Conservation (phyloP, 345 rosid genomes). For the Boechera retrofracta region DNA sequence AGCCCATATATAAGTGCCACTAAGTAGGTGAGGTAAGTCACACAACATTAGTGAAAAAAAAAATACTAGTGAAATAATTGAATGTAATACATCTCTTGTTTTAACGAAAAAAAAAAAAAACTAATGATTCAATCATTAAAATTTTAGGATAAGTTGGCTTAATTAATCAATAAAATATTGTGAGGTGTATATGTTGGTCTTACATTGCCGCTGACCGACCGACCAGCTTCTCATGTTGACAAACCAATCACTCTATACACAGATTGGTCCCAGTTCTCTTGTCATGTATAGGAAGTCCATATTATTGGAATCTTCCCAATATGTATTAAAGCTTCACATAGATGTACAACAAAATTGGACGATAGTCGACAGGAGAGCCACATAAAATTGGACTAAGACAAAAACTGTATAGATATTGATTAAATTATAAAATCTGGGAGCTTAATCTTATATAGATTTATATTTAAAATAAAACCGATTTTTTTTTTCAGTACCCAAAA, state of each 20-base stretch:
- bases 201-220: slow-evolving; percentile 37
- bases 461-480: not conserved
- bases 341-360: not conserved
- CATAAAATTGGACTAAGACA: not conserved
- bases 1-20: not conserved
- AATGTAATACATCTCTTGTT: not conserved
- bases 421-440: not conserved
- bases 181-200: slow-evolving; percentile 33
- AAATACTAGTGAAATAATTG: not conserved
- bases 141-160: slow-evolving; percentile 2
- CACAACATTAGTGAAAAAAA: not conserved
- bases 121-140: not conserved
- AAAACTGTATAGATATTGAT: not conserved
- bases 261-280: slow-evolving; percentile 38
- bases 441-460: not conserved
- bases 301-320: slow-evolving; percentile 10
- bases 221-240: slow-evolving; percentile 43
- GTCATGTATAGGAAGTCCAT: slow-evolving; percentile 17
- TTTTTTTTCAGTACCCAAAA: not conserved
- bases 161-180: not conserved
- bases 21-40: slow-evolving; percentile 2
- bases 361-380: not conserved
- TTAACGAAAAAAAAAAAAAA: not conserved
- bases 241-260: slow-evolving; percentile 27
- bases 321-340: slow-evolving; percentile 12